Evolutionary conservation across 1,139 yeast species (phyloP), one percentile per base, ranked within the genome.

Genomic region (Saccharomyces hybrid): DNA sequence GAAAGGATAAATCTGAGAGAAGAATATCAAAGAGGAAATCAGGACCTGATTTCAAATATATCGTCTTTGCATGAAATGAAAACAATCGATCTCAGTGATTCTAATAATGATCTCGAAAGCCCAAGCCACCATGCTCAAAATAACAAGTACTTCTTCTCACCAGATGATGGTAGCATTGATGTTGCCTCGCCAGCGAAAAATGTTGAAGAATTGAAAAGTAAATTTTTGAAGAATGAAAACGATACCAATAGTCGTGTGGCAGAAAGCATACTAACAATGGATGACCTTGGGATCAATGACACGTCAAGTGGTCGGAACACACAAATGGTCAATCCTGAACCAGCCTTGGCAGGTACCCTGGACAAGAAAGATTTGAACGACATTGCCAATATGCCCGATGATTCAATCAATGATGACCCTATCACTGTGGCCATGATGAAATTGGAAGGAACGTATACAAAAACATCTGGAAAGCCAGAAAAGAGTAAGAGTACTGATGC

Each of bases 351-450:
- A 5, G 44, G 44, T 12, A 1, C 44, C 8, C 14, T 50, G 11
- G 38, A 51, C 27, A 47, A 51, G 34, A 32, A 47, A 26, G 47
- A 47, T 24, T 32, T 51, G 8, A 51, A 47, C 8, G 38, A 51
- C 26, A 46, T 51, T 12, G 19, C 48, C 11, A 51, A 46, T 34
- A 44, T 44, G 81, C 34, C 38, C 12, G 52, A 50, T 19, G 54
- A 52, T 24, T 48, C 42, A 21, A 27, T 47, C 2, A 31, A 78
- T 21, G 84, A 80, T 29, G 83, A 83, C 67, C 96, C 96, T 0
- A 75, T 90, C n/a, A 80, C 78, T 55, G 81, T 82, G 54, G 93
- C 97, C 0, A 74, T 90, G 58, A 76, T 77, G 67, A 88, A 87
- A 68, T 73, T 90, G 31, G 95, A 88, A 69, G 97, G 96, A 0